Conservation (phyloP, 129 eudicot species). For the Saposhnikovia divaricata region DNA sequence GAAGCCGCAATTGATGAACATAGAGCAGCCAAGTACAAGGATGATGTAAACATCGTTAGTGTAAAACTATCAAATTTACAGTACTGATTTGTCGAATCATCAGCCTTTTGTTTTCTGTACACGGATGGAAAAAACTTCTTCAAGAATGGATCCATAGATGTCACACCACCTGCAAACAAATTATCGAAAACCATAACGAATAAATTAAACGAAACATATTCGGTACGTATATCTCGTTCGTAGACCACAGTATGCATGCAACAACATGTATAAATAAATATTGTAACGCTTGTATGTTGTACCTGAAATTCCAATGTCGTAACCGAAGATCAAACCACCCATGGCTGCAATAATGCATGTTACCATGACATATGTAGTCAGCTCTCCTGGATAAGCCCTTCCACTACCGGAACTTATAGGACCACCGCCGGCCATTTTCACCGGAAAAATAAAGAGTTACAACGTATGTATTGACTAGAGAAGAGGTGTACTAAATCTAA, state of each 20-base stretch:
- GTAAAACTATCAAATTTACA: conserved; percentile 66
- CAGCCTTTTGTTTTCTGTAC: conserved; percentile 39
- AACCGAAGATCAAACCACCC: conserved; percentile 97
- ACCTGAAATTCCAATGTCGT: conserved; percentile 95
- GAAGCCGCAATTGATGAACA: conserved; percentile 73
- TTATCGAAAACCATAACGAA: background rate
- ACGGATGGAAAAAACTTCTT: conserved; percentile 68
- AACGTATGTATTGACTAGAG: background rate
- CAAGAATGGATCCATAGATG: conserved; percentile 70
- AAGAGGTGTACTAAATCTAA: background rate
- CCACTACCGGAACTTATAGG: conserved; percentile 39
- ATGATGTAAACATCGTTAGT: conserved; percentile 82
- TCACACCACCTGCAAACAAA: conserved; percentile 68
- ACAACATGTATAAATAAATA: background rate
- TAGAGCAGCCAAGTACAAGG: conserved; percentile 79
- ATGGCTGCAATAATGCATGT: conserved; percentile 91
- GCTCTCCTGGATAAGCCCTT: conserved; percentile 73
- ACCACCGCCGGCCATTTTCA: conserved; percentile 74
- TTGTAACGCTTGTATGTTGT: background rate
- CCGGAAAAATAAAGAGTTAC: background rate
- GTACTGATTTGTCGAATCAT: conserved; percentile 56
- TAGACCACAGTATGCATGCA: background rate
- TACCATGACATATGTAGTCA: conserved; percentile 52
- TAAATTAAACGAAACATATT: background rate
- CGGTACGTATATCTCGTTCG: background rate